Evolutionary conservation across 768 basidiomycete species (phyloP), one percentile per base, ranked within the genome.

Genomic region (Boletellus ananas): DNA sequence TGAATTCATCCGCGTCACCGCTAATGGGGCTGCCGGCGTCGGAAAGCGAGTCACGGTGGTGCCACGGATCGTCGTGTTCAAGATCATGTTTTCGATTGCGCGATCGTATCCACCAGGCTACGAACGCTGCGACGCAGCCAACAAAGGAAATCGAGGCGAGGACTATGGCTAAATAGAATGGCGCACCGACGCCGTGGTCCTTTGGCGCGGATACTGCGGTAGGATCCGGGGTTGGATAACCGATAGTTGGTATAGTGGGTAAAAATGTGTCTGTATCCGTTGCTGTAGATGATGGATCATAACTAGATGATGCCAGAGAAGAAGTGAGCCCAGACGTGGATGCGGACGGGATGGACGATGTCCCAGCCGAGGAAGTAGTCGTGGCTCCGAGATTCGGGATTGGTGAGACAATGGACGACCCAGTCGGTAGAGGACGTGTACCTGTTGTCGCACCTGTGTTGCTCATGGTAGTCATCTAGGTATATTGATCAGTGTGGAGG

Each of bases 151-250:
- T 70, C 0, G 65, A 64, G 29, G 76, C 80, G 3, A 82, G 65
- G n/a, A 71, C 68, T 45, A 83, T 71, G 21, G 70, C 78, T 4
- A 79, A 58, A 55, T 81, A 81, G 57, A 79, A 73, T 34, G 76
- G 72, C 1, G 76, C 63, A 3, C 64, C 64, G 10, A 59, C 52
- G 6, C 61, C 61, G 13, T 58, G 61, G 35, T 54, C 59, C n/a
- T 14, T 51, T 6, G 67, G 49, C 14, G 52, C 23, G 4, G 62
- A 47, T 18, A 42, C 58, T 14, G 63, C 35, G 4, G 67, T 57
- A 2, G 63, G 60, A 35, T 25, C 56, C n/a, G 65, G 60, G 6
- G 60, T 48, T 17, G 67, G 58, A 29, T 52, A 61, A 37, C 45
- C 43, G 48, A 52, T 40, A 16, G 59, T 60, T 17, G 67, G 64